These are phyloP conservation scores for Aureobasidium namibiae DNA, from an alignment of 2,329 filamentous ascomycete genomes.

Conservation along the genomic window DNA sequence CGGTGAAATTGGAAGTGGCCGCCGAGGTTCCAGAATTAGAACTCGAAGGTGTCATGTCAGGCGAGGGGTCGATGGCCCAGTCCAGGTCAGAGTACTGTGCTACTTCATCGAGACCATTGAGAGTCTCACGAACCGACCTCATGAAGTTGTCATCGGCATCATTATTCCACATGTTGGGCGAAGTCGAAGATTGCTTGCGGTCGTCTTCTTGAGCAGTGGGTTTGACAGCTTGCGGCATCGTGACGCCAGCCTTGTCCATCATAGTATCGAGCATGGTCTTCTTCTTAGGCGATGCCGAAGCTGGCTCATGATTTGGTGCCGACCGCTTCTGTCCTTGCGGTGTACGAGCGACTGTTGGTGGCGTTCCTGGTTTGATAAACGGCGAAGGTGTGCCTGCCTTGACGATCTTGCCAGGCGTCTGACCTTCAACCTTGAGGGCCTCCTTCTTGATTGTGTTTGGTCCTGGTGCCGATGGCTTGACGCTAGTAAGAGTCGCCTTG, in stretches of 20 bases:
- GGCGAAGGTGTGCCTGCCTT: constrained; percentile 22
- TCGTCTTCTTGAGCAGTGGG: constrained; percentile 14
- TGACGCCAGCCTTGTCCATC: constrained; percentile 15
- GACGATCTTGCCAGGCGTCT: constrained; percentile 23
- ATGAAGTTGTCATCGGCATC: constrained; percentile 9
- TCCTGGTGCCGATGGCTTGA: constrained; percentile 19
- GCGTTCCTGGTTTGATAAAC: constrained; percentile 16
- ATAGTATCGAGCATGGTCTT: constrained; percentile 23
- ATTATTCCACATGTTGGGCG: background rate
- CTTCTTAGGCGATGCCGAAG: constrained; percentile 16
- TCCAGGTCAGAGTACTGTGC: constrained; percentile 16
- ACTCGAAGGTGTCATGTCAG: constrained; percentile 18
- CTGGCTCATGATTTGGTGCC: constrained; percentile 18
- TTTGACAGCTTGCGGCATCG: constrained; percentile 16
- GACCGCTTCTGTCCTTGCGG: constrained; percentile 15
- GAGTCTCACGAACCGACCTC: constrained; percentile 17
- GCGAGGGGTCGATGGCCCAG: constrained; percentile 20
- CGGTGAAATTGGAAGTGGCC: constrained; percentile 32
- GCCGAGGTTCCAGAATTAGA: constrained; percentile 24
- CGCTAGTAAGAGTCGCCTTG: constrained; percentile 10
- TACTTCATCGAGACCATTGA: constrained; percentile 17
- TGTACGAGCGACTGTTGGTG: constrained; percentile 14
- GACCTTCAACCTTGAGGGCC: constrained; percentile 21
- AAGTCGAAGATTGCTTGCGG: constrained; percentile 20
- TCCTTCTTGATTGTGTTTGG: constrained; percentile 17